Conservation (phyloP, 2,329 filamentous ascomycete genomes). For the Corynespora cassiicola region DNA sequence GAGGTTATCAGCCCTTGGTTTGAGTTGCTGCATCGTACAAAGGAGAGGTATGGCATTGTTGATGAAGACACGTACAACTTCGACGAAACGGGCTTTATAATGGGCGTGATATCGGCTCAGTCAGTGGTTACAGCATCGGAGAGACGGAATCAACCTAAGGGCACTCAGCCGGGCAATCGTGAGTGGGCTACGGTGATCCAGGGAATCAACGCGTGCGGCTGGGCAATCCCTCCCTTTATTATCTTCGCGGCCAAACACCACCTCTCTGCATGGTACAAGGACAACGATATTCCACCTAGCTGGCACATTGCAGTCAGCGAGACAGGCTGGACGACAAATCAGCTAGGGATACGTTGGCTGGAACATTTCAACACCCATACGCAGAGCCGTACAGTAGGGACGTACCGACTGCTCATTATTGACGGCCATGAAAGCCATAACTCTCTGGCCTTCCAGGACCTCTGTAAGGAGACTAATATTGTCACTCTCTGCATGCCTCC, state of each 20-base stretch:
- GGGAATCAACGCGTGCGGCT: slow-evolving; percentile 18
- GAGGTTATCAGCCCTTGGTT: no score
- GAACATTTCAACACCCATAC: slow-evolving; percentile 43
- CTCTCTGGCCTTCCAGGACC: slow-evolving; percentile 41
- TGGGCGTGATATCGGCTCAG: no score
- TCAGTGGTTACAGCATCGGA: no score
- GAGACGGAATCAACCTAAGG: no score
- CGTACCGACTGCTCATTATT: slow-evolving; percentile 31
- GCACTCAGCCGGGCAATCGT: slow-evolving; percentile 30
- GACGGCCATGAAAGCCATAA: slow-evolving; percentile 32
- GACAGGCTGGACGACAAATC: slow-evolving; percentile 45
- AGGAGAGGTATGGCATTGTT: no score
- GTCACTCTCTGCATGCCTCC: slow-evolving; percentile 43
- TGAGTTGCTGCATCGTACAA: no score
- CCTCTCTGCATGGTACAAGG: slow-evolving; percentile 14
- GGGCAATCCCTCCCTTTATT: slow-evolving; percentile 13
- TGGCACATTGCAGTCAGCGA: slow-evolving; percentile 8
- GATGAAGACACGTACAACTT: no score
- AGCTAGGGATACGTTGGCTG: slow-evolving; percentile 39
- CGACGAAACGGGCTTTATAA: no score
- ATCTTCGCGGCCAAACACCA: slow-evolving; percentile 15
- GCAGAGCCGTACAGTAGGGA: slow-evolving; percentile 22
- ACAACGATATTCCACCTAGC: slow-evolving; percentile 14
- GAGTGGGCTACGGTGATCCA: slow-evolving; percentile 35
- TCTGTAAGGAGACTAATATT: slow-evolving; percentile 43